These are phyloP conservation scores for Polytolypa hystricis DNA, from an alignment of 2,329 filamentous ascomycete genomes.

Conservation along the genomic window DNA sequence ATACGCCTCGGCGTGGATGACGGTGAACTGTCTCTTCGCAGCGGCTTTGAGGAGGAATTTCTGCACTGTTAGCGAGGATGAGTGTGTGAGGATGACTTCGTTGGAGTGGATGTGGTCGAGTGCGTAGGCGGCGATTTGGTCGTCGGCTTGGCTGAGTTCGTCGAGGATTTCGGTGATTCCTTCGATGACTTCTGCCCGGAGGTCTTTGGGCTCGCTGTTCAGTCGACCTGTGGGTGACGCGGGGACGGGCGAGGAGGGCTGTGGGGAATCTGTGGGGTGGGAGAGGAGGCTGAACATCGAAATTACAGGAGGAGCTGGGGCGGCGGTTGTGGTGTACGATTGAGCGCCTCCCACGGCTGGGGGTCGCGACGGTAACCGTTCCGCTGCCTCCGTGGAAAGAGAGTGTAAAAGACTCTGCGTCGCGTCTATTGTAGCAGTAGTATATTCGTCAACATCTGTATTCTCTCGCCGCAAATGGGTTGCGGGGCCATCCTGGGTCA, in stretches of 20 bases:
- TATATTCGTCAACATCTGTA: too few relatives aligned
- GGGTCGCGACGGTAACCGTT: slow-evolving; percentile 40
- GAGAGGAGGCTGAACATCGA: slow-evolving; percentile 86
- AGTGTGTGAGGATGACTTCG: slow-evolving; percentile 83
- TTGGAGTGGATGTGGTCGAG: slow-evolving; percentile 89
- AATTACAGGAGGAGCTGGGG: slow-evolving; percentile 43
- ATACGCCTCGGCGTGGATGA: slow-evolving; percentile 67
- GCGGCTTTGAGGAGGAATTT: slow-evolving; percentile 82
- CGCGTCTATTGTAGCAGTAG: background rate
- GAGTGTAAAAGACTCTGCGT: slow-evolving; percentile 1
- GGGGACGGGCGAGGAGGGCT: slow-evolving; percentile 26
- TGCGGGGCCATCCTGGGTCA: too few relatives aligned
- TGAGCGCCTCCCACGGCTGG: slow-evolving; percentile 35
- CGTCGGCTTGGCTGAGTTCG: slow-evolving; percentile 83
- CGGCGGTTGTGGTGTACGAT: slow-evolving; percentile 15
- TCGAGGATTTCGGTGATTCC: slow-evolving; percentile 95
- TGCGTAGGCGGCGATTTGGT: slow-evolving; percentile 79
- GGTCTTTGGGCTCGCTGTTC: slow-evolving; percentile 45
- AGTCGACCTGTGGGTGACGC: slow-evolving; percentile 25
- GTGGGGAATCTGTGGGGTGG: slow-evolving; percentile 42
- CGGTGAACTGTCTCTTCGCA: slow-evolving; percentile 79
- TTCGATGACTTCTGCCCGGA: slow-evolving; percentile 83
- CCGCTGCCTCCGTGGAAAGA: slow-evolving; percentile 11
- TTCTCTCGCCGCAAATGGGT: too few relatives aligned
- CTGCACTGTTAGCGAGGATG: slow-evolving; percentile 76